Conservation (phyloP, 805 yeast species). For the Saturnispora serradocipensis region DNA sequence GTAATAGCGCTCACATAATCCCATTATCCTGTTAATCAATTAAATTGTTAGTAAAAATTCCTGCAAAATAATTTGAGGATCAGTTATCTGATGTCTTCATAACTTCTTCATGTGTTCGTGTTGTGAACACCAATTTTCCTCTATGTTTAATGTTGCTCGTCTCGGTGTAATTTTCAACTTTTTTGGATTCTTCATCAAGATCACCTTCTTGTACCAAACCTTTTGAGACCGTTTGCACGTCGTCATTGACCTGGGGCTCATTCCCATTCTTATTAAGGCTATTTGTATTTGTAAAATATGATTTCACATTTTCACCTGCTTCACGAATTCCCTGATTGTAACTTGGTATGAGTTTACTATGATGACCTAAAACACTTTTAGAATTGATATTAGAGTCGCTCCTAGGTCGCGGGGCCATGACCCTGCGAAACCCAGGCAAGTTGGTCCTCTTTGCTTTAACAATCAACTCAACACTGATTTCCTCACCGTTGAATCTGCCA, state of each 20-base stretch:
- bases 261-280: not conserved
- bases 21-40: not conserved
- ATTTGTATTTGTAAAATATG: not conserved
- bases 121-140: not conserved
- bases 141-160: not conserved
- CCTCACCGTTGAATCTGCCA: not conserved
- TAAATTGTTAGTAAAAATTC: not conserved
- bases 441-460: constrained; percentile 76
- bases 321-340: not conserved
- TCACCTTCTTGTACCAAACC: not conserved
- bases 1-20: not conserved
- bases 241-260: not conserved
- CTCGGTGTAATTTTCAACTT: not conserved
- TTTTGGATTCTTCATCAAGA: not conserved
- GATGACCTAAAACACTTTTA: not conserved
- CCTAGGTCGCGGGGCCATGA: not conserved
- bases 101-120: not conserved
- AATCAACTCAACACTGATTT: constrained; percentile 32
- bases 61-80: not conserved
- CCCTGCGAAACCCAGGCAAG: constrained; percentile 54
- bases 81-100: not conserved
- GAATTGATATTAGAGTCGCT: not conserved
- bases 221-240: not conserved
- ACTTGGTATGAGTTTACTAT: not conserved
- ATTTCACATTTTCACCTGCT: not conserved